Base-by-base conservation (phyloP, 2,329 filamentous ascomycete species). In the Plenodomus tracheiphilus region DNA sequence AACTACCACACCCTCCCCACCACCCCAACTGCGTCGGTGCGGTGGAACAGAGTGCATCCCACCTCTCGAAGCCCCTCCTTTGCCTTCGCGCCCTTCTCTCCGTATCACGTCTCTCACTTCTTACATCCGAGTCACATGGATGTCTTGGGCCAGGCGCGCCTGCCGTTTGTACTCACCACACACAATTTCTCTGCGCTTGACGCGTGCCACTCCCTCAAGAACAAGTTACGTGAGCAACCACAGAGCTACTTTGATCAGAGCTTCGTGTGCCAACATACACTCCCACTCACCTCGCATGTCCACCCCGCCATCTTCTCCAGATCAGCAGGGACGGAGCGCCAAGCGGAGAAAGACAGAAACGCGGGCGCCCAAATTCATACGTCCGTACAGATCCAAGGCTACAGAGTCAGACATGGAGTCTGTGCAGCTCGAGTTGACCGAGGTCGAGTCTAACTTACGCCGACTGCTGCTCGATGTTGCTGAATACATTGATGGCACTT, bases 401-500 rank as follows among this genome's bases (percentile, higher is more conserved):
- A 56, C 62, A 9, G 17, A 56, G 38, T 21, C 43, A 17, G 40
- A 39, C 20, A 32, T 49, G 13, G 53, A 56, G 36, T 49, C 60
- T 16, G 50, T 56, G 2, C 67, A 62, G n/a, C 76, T 87, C 25
- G 68, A 77, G 36, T 83, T 97, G 53, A 91, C 83, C 11, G 75
- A 82, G 4, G 80, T 84, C 46, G 93, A 97, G 73, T 75, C 79
- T 35, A 86, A 85, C 56, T 80, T 97, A 34, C 86, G 87, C 53
- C 73, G 76, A n/a, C 81, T 97, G 11, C 81, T 97, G 17, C 79
- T 97, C 16, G 90, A 95, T 67, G 88, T 91, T n/a, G 89, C 89
- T 19, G 72, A 80, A 10, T 87, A 85, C 63, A 85, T 91, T 53
- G 82, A 88, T 35, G 48, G 62, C 20, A 63, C 73, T 2, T 58